These are phyloP conservation scores for Apocynum venetum DNA, from an alignment of 257 asterid species.

Conservation along the genomic window DNA sequence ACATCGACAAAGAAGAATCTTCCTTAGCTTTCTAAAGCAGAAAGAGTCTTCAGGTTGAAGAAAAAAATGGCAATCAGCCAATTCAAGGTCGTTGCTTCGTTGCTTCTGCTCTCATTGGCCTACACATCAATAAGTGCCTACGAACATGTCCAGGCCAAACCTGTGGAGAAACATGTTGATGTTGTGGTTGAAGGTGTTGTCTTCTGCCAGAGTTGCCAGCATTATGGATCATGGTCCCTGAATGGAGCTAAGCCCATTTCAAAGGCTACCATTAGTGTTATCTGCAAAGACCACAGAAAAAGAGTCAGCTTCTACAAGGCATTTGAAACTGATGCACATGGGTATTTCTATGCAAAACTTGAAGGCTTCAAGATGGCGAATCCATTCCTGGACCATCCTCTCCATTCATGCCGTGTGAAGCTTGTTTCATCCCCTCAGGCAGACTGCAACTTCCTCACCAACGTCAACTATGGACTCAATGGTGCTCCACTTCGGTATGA, in stretches of 20 bases:
- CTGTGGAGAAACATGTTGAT: conserved; percentile 32
- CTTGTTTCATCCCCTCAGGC: conserved; percentile 62
- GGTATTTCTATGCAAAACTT: conserved; percentile 72
- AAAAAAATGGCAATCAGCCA: conserved; percentile 51
- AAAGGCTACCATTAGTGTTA: conserved; percentile 53
- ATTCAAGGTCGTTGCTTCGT: conserved; percentile 28
- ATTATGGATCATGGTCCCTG: conserved; percentile 56
- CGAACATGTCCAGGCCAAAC: conserved; percentile 25
- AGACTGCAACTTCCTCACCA: conserved; percentile 53
- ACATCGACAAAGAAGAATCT: conserved; percentile 8
- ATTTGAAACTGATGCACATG: conserved; percentile 46
- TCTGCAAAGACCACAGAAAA: conserved; percentile 73
- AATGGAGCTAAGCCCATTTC: conserved; percentile 52
- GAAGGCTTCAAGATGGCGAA: conserved; percentile 70
- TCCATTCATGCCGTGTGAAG: conserved; percentile 73
- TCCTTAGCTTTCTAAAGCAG: background rate
- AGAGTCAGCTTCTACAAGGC: conserved; percentile 73
- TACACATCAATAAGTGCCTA: conserved; percentile 26
- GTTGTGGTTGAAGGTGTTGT: conserved; percentile 80
- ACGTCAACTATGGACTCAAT: conserved; percentile 67
- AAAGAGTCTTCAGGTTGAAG: background rate
- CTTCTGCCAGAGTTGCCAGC: conserved; percentile 70
- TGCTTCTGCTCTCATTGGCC: conserved; percentile 42
- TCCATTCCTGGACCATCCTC: conserved; percentile 77
- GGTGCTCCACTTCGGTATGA: conserved; percentile 69